Conservation (phyloP, 2,329 filamentous ascomycete genomes). For the Beauveria scarabaeidicola region DNA sequence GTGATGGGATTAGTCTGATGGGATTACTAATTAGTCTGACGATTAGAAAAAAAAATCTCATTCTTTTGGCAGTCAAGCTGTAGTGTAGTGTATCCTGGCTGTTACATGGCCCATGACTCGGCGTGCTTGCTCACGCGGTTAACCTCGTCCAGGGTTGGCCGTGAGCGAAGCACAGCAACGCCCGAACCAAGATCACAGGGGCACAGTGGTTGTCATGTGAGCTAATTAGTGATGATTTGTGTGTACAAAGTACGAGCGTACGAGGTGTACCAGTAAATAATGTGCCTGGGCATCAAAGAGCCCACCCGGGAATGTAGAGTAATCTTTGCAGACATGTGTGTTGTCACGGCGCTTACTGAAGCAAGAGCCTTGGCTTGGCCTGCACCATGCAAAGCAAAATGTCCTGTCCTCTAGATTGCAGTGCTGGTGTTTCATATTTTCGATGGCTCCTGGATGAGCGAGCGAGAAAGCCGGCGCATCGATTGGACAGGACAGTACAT, state of each 20-base stretch:
- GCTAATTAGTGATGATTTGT: no score
- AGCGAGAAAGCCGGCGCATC: background rate
- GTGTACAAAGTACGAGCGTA: background rate
- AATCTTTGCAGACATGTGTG: background rate
- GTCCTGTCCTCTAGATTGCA: no score
- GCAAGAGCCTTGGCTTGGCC: background rate
- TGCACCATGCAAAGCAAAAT: no score
- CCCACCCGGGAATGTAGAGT: background rate
- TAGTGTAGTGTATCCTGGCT: background rate
- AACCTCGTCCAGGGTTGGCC: background rate
- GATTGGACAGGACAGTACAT: background rate
- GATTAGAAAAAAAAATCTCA: background rate
- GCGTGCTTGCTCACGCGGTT: background rate
- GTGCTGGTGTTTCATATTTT: no score
- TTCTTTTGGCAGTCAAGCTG: no score
- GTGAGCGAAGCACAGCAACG: background rate
- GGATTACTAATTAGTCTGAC: background rate
- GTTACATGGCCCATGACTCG: background rate
- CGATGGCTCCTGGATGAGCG: background rate
- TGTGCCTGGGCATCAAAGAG: background rate
- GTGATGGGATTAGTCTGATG: background rate
- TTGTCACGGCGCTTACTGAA: conserved; percentile 4
- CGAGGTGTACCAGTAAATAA: no score
- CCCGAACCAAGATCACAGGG: no score
- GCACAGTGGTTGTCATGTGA: no score